Evolutionary conservation across 2,329 filamentous ascomycete genomes (phyloP), one percentile per base, ranked within the genome.

Genomic region (Penicillium polonicum): DNA sequence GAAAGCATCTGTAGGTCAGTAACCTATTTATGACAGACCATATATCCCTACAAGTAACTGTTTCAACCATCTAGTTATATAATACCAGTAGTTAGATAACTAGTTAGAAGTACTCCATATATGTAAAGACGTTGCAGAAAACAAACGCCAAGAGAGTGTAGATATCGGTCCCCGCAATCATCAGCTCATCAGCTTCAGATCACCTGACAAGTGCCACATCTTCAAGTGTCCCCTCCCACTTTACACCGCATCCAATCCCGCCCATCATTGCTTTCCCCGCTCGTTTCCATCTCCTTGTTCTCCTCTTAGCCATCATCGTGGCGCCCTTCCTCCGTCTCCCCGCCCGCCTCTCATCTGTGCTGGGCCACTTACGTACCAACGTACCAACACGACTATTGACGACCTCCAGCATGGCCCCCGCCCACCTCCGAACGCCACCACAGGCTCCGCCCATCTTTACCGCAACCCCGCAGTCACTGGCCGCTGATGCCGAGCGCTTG

Each of bases 381-480:
- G 52, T 57, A 57, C 49, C 55, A 36, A 52, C 21, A 53, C 55
- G 62, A 68, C 52, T 65, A 61, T 52, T 66, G 60, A 79, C 77
- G 3, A 81, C 78, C 48, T 75, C 77, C 60, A 74, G 68, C 59
- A 81, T 81, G 79, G 77, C 77, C 19, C 74, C 78, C 39, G 68
- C 74, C 52, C 70, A 75, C 42, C 74, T 79, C 59, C 75, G 74
- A 54, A 74, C 68, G 44, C 78, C 78, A 25, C 79, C 79, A 12
- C 79, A 80, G 64, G 72, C 78, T 35, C 79, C 79, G 38, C 79
- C 79, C 10, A 62, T 76, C 44, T 81, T 80, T 67, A 79, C 77
- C 9, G 79, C 76, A 9, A 80, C 79, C 25, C 75, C 78, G 13
- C 66, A 75, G 48, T 80, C 78, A 27, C 67, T 81, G 43, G 61